Base-by-base conservation (phyloP, 148 eudicot species). In the Vaccinium macrocarpon region DNA sequence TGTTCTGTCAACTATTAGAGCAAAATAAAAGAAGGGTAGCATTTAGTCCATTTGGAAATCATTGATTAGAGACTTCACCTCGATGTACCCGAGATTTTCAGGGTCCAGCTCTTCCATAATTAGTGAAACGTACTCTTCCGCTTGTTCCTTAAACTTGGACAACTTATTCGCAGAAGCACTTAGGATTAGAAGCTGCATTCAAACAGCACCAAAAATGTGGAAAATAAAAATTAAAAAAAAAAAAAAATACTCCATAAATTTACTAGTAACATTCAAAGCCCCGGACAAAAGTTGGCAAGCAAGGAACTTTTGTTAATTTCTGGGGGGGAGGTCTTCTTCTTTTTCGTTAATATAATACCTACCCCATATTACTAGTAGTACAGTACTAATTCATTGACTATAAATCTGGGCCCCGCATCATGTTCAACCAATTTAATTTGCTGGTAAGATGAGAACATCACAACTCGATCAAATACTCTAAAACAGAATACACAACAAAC, bases 91-190 rank as follows among this genome's bases (percentile, higher is more conserved):
- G 82, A 93, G 92, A 84, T 85, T 85, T 77, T 97, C 98, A 61
- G 95, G 98, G 91, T 97, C 99, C 46, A 97, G 83, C 84, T 97
- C 99, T 87, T 97, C 99, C 99, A 97, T 97, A 84, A 97, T 97
- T 81, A 97, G 78, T 52, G 92, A 90, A 25, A 98, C 98, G 74
- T 95, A 97, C 87, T 97, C 99, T 78, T 90, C 92, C 0, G 99
- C 96, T 74, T 88, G 92, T 42, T 94, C 98, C 86, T 95, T 95
- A 84, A 97, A 85, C 68, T 91, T 84, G 57, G 90, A 90, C 71
- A 97, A 86, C 71, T 91, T 95, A 84, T 97, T 97, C 52, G 98
- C 98, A 0, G 99, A 94, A 66, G 99, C 99, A 87, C 99, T 97
- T 42, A 97, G 90, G 92, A 95, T 88, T 72, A 97, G 90, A 57